phyloP scores from a whole-genome alignment of 306 rosid species.

The Cicer yamashitae region DNA sequence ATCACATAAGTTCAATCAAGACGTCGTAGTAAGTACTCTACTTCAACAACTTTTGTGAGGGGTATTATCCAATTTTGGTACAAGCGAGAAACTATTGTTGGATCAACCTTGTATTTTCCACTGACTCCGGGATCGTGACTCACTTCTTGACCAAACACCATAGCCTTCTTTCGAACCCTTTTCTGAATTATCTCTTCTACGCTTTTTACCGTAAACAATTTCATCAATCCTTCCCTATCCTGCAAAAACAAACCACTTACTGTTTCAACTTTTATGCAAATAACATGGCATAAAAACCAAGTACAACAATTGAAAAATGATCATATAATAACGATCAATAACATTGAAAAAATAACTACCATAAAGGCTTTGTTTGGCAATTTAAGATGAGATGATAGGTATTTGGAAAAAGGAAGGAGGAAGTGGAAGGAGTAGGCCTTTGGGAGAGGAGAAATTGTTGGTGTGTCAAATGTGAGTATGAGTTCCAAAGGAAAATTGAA shows the following conservation, averaged over 20 bases:
- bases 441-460: no score
- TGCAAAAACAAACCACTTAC: constrained; percentile 35
- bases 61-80: constrained; percentile 85
- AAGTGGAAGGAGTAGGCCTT: no score
- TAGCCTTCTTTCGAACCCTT: constrained; percentile 87
- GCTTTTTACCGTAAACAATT: constrained; percentile 64
- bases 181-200: constrained; percentile 74
- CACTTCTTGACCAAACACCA: constrained; percentile 72
- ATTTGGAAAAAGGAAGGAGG: no score
- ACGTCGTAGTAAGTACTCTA: constrained; percentile 80
- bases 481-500: no score
- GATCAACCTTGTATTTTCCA: constrained; percentile 62
- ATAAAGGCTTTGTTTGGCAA: no score
- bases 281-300: not conserved
- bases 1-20: constrained; percentile 44
- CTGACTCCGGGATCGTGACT: constrained; percentile 15
- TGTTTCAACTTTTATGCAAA: not conserved
- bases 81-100: constrained; percentile 56
- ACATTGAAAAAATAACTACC: no score
- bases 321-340: no score
- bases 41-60: constrained; percentile 77
- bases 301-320: not conserved
- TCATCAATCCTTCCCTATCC: constrained; percentile 76
- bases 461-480: no score
- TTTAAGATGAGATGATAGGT: no score